These are phyloP conservation scores for Aspergillus sergii DNA, from an alignment of 2,329 filamentous ascomycete species.

Conservation along the genomic window DNA sequence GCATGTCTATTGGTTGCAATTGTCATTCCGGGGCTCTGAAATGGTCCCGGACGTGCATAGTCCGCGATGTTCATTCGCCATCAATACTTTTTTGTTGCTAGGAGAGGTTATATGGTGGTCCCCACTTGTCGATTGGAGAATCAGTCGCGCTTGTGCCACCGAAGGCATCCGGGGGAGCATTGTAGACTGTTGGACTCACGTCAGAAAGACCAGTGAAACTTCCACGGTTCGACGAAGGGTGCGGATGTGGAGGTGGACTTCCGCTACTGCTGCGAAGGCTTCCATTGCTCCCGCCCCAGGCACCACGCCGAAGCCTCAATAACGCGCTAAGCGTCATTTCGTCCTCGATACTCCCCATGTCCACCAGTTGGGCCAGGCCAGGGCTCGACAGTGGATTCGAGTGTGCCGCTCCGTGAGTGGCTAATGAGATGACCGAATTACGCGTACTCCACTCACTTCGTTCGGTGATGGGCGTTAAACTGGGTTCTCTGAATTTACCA, in stretches of 20 bases:
- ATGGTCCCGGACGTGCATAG: neutral
- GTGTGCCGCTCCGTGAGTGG: slow-evolving; percentile 51
- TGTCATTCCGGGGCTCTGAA: neutral
- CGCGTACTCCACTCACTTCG: slow-evolving; percentile 94
- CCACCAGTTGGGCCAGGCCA: slow-evolving; percentile 74
- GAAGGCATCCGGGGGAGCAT: slow-evolving; percentile 23
- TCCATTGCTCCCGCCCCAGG: slow-evolving; percentile 79
- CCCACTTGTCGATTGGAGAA: slow-evolving; percentile 19
- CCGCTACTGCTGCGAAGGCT: slow-evolving; percentile 62
- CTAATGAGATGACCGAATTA: slow-evolving; percentile 82
- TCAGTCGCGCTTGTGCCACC: slow-evolving; percentile 18
- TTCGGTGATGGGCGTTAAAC: slow-evolving; percentile 93
- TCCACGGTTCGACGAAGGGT: slow-evolving; percentile 35
- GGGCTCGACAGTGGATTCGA: slow-evolving; percentile 66
- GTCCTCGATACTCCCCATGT: slow-evolving; percentile 61
- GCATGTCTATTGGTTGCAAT: neutral
- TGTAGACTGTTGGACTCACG: slow-evolving; percentile 30
- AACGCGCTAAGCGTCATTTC: slow-evolving; percentile 75
- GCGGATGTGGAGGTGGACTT: slow-evolving; percentile 45
- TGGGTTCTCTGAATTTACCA: slow-evolving; percentile 78
- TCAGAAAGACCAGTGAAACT: slow-evolving; percentile 41
- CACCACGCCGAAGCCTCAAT: slow-evolving; percentile 70
- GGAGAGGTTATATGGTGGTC: slow-evolving; percentile 10
- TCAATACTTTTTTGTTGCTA: slow-evolving; percentile 4
- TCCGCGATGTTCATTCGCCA: neutral